A percentile compares a stretch with the other conserved stretches of the same genome.
Conservation (phyloP, 345 rosid species). For the Nasturtium officinale region DNA sequence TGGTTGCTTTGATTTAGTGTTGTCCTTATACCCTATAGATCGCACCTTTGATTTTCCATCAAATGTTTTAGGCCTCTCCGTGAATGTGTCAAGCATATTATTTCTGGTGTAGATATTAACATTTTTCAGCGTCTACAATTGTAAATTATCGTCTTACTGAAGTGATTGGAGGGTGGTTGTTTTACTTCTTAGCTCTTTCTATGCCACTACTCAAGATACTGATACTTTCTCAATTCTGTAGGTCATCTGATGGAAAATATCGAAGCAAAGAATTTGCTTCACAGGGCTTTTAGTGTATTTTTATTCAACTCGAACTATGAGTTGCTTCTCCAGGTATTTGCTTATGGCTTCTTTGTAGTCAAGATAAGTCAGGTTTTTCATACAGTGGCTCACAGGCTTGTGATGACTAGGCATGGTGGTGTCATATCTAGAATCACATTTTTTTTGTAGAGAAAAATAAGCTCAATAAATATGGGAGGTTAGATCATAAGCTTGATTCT, state of each 20-base stretch:
- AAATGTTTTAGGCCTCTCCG: background rate
- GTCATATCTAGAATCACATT: constrained; percentile 6
- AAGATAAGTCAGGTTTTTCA: background rate
- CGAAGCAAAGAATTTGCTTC: constrained; percentile 71
- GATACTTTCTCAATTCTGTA: constrained; percentile 42
- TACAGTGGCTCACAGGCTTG: background rate
- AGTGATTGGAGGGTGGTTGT: background rate
- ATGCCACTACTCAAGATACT: background rate
- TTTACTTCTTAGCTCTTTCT: constrained; percentile 4
- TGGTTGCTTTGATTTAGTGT: background rate
- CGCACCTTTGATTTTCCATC: background rate
- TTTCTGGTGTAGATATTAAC: constrained; percentile 7
- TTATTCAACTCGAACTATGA: constrained; percentile 91
- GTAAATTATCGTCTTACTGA: background rate
- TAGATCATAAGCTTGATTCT: constrained; percentile 8
- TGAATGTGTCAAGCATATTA: background rate
- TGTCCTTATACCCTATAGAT: background rate
- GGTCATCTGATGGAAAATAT: constrained; percentile 99
- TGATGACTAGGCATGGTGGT: background rate
- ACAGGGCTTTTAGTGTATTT: constrained; percentile 97
- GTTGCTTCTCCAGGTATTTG: constrained; percentile 89
- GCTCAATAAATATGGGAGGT: background rate
- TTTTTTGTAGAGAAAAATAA: constrained; percentile 6
- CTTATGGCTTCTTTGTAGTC: constrained; percentile 24
- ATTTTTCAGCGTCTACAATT: background rate